Base-by-base conservation (phyloP, 2,329 filamentous ascomycete species). In the Colletotrichum truncatum region DNA sequence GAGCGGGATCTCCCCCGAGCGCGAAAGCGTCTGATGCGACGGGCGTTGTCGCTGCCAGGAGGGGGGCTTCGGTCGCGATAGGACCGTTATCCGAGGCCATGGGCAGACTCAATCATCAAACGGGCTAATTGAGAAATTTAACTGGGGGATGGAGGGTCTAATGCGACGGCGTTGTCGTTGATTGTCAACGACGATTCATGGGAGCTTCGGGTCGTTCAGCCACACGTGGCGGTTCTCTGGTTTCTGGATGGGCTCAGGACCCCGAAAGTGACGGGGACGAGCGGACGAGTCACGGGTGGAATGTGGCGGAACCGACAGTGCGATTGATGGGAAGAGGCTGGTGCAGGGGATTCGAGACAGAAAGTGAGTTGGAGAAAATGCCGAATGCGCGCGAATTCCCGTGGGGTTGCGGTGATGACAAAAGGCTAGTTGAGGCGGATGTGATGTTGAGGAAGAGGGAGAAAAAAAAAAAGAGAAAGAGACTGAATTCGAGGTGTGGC, bases 51-150 rank as follows among this genome's bases (percentile, higher is more conserved):
- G 75, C 72, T 51, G 77, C 70, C 68, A 74, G 73, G 71, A 77
- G 78, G 74, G 83, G 79, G 75, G 81, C 77, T 77, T 85, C 83
- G 71, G 83, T 83, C 76, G 83, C 82, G 75, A 85, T 80, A 71
- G 81, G 78, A 73, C 80, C 82, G 72, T 82, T 81, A 73, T 85
- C 83, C 70, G 85, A 84, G 76, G 84, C 83, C 85, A 88, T 88
- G 79, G 51, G 67, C 65, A 49, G 48, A 28, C 49, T 63, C 28
- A 38, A 52, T 46, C 66, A 67, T 67, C 39, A 62, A 67, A 38
- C 30, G 25, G 16, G 25, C 28, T 34, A 53, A 53, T 64, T 64
- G 25, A 32, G 16, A 6, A 14, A 32, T 36, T 49, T 43, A 14
- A 12, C 18, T 8, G 26, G 26, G 16, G 16, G 38, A 49, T 16